Evolutionary conservation across 768 basidiomycete species (phyloP).

Genomic region (Pholiota conissans): DNA sequence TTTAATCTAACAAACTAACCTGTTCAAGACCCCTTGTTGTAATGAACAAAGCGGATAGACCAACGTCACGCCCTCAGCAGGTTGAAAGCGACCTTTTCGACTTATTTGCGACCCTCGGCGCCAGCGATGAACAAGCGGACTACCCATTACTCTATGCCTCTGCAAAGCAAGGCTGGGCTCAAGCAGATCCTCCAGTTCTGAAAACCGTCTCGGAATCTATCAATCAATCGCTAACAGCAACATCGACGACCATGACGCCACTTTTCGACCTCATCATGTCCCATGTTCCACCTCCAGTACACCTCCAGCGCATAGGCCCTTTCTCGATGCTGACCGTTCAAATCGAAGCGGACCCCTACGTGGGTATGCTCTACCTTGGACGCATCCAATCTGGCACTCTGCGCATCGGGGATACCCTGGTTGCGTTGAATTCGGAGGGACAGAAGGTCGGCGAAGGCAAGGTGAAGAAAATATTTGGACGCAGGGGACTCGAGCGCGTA

Average conservation of each 20-base stretch:
- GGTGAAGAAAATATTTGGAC: constrained; percentile 44
- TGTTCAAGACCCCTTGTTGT: constrained; percentile 43
- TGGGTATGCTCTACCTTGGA: constrained; percentile 50
- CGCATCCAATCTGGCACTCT: constrained; percentile 43
- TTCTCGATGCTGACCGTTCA: constrained; percentile 54
- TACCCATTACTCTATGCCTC: constrained; percentile 53
- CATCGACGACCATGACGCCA: constrained; percentile 37
- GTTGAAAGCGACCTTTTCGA: constrained; percentile 53
- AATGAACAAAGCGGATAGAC: constrained; percentile 48
- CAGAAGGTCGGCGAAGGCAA: constrained; percentile 50
- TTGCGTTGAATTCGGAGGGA: constrained; percentile 39
- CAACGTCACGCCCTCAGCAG: constrained; percentile 41
- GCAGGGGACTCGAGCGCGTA: constrained; percentile 39
- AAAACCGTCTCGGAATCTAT: constrained; percentile 16
- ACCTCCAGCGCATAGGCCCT: constrained; percentile 34
- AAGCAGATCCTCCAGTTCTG: constrained; percentile 22
- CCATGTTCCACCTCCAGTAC: constrained; percentile 40
- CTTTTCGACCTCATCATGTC: constrained; percentile 47
- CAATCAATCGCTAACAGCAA: constrained; percentile 3
- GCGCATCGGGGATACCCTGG: constrained; percentile 37
- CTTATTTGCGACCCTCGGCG: constrained; percentile 49
- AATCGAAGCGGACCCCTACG: constrained; percentile 50
- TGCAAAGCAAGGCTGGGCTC: constrained; percentile 51
- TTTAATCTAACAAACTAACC: not conserved
- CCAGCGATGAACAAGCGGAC: constrained; percentile 50